phyloP scores from a whole-genome alignment of 2,329 filamentous ascomycete genomes.

The Phaeosphaeria sp. region DNA sequence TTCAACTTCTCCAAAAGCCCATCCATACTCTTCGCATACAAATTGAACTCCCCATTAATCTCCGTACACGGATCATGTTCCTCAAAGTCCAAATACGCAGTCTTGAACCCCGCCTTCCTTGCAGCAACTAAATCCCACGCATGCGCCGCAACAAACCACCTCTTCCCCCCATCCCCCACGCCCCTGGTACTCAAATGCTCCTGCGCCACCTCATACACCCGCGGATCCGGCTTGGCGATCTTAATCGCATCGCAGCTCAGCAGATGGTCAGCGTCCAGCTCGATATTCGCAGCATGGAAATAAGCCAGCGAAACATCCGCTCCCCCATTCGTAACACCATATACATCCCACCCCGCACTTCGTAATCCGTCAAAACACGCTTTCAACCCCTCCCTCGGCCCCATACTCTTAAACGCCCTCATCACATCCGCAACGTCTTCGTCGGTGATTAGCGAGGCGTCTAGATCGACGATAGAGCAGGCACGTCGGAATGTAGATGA shows the following conservation, averaged over 20 bases:
- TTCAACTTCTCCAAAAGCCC: conserved; percentile 29
- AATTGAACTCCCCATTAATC: conserved; percentile 31
- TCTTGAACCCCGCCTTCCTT: conserved; percentile 29
- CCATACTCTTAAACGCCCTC: conserved; percentile 31
- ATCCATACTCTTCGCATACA: conserved; percentile 32
- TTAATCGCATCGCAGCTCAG: conserved; percentile 28
- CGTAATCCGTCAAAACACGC: conserved; percentile 28
- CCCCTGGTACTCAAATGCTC: conserved; percentile 16
- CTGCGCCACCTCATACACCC: conserved; percentile 29
- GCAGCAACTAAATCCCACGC: conserved; percentile 33
- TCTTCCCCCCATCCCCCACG: conserved; percentile 13
- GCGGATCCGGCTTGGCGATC: conserved; percentile 29
- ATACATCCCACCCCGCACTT: conserved; percentile 26
- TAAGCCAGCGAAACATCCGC: conserved; percentile 24
- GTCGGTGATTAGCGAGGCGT: conserved; percentile 21
- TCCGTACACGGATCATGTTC: conserved; percentile 32
- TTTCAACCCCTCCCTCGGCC: conserved; percentile 26
- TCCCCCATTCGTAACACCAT: conserved; percentile 33
- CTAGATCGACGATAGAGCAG: conserved; percentile 25
- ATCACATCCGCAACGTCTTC: conserved; percentile 25
- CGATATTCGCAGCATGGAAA: conserved; percentile 22
- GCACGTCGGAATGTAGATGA: conserved; percentile 27
- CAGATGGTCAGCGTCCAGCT: conserved; percentile 24
- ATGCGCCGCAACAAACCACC: conserved; percentile 38
- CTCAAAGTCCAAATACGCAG: conserved; percentile 33